A percentile compares a stretch with the other conserved stretches of the same genome.
These are phyloP conservation scores for Ploettnerulaceae sp. DNA, from an alignment of 2,329 filamentous ascomycete species.

Conservation along the genomic window DNA sequence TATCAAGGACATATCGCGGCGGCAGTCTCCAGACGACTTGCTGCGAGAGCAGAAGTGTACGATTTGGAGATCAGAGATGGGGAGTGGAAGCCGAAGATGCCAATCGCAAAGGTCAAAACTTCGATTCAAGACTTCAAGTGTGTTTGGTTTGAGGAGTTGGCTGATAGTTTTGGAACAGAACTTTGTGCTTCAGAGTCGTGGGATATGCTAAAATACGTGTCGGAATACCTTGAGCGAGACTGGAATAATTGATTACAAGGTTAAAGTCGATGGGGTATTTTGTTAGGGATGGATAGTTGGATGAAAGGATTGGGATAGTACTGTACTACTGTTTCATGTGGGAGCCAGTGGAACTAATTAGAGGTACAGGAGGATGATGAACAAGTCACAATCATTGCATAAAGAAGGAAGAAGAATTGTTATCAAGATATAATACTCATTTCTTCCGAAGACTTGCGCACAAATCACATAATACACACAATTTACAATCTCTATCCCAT, in stretches of 20 bases:
- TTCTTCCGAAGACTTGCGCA: too few species aligned
- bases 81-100: constrained; percentile 1
- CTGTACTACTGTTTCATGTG: constrained; percentile 24
- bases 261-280: too few species aligned
- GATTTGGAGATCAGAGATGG: background rate
- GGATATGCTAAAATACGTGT: background rate
- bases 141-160: background rate
- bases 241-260: too few species aligned
- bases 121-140: background rate
- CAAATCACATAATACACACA: background rate
- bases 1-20: too few species aligned
- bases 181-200: background rate
- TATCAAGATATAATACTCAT: constrained; percentile 1
- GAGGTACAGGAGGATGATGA: too few species aligned
- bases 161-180: background rate
- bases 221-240: too few species aligned
- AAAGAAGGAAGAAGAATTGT: background rate
- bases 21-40: too few species aligned
- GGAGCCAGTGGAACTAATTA: constrained; percentile 30
- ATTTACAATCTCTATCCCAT: background rate
- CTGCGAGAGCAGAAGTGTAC: background rate
- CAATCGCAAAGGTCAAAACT: background rate
- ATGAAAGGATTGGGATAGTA: too few species aligned
- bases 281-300: too few species aligned
- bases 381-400: background rate